Base-by-base conservation (phyloP, 768 basidiomycete species). In the Mycena vulgaris region DNA sequence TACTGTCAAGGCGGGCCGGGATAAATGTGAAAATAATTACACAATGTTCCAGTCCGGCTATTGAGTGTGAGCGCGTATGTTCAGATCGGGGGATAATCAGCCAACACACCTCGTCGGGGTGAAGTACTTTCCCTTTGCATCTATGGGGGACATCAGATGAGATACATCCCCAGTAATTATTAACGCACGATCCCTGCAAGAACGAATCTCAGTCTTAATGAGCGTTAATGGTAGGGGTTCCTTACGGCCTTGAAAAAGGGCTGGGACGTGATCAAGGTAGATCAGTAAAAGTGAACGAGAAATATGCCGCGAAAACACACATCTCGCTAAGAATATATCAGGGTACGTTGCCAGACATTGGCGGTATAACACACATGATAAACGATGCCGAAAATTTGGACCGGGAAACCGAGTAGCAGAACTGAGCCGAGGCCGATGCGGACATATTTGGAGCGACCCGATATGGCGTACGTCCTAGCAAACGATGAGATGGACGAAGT, bases 21-120 rank as follows among this genome's bases (percentile, higher is more conserved):
- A 39, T 19, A 11, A 37, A 37, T 7, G 40, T 7, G 11, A 23
- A 49, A 33, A 21, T 1, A 35, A n/a, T 31, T 37, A 64, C 48
- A 70, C 68, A 35, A 70, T 66, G 27, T 66, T 61, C 69, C 69
- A 70, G 58, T 70, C 58, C 17, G 69, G 69, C 69, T 69, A 10
- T 10, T 42, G n/a, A 13, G 23, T 27, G 25, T 51, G 28, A 21
- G 7, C 23, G 5, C 27, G 47, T 48, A n/a, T n/a, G n/a, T n/a
- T n/a, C n/a, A 3, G n/a, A 57, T 47, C 6, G 30, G 33, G 25
- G n/a, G 49, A 37, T 3, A 53, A 5, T 27, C n/a, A 59, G 23
- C 2, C 23, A 47, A 48, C 61, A 23, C 31, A 69, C 68, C 61
- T 70, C 69, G 35, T 58, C 63, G 9, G 42, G 5, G 1, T 14